phyloP scores from a whole-genome alignment of 495 filamentous ascomycete genomes.

The Daldinia grandis region DNA sequence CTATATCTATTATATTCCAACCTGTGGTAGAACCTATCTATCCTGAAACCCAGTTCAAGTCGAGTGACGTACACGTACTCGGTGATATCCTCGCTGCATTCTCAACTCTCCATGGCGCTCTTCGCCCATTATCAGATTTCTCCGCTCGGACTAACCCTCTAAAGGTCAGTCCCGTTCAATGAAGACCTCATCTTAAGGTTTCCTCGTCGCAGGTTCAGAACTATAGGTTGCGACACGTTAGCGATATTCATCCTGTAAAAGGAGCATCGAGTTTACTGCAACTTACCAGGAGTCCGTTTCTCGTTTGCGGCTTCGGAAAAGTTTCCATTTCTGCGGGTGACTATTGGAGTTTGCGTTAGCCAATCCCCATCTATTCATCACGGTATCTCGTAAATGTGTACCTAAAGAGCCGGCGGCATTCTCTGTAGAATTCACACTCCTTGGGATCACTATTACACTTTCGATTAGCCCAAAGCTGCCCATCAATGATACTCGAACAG shows the following conservation, averaged over 20 bases:
- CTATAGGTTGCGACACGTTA: neutral
- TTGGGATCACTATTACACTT: neutral
- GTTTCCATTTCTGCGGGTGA: conserved; percentile 8
- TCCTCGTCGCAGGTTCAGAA: neutral
- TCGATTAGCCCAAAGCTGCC: neutral
- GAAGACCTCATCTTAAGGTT: neutral
- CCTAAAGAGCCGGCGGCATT: conserved; percentile 10
- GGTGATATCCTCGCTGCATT: conserved; percentile 9
- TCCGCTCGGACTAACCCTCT: neutral
- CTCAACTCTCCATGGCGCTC: neutral
- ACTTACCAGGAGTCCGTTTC: conserved; percentile 10
- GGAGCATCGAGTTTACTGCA: neutral
- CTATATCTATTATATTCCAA: conserved; percentile 15
- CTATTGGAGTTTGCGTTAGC: conserved; percentile 1
- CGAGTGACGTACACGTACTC: conserved; percentile 19
- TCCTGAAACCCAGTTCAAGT: conserved; percentile 33
- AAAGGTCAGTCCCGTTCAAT: conserved; percentile 23
- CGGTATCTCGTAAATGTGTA: neutral
- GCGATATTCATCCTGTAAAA: neutral
- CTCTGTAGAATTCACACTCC: conserved; percentile 5
- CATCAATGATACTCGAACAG: neutral
- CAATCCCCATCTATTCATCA: neutral
- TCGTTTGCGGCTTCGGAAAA: conserved; percentile 12
- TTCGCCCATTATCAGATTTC: neutral
- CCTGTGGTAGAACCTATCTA: conserved; percentile 21